Percentiles rank a stretch among this genome's conserved stretches.
phyloP scores from a whole-genome alignment of 495 filamentous ascomycete genomes.

The Neurospora tetraspora region DNA sequence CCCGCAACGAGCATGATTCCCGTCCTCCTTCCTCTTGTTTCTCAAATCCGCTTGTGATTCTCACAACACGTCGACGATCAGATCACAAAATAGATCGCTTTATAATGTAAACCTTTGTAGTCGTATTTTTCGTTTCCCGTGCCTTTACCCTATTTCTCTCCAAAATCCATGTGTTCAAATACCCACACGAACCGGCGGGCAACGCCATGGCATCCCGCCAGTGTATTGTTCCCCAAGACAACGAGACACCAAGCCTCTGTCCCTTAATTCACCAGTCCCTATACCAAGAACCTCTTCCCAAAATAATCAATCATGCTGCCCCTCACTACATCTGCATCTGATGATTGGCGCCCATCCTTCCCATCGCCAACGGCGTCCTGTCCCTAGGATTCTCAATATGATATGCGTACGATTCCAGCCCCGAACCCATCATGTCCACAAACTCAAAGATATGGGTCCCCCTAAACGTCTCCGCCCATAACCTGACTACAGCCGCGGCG shows the following conservation, averaged over 20 bases:
- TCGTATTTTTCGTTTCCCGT: neutral
- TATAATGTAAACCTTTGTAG: neutral
- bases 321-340: neutral
- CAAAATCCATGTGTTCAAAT: neutral
- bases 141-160: neutral
- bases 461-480: conserved; percentile 62
- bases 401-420: conserved; percentile 55
- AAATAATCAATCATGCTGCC: neutral
- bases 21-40: neutral
- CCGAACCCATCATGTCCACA: conserved; percentile 51
- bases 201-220: neutral
- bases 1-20: neutral
- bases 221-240: neutral
- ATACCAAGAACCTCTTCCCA: neutral
- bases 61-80: neutral
- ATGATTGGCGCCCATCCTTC: neutral
- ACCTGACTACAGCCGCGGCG: conserved; percentile 49
- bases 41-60: neutral
- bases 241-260: neutral
- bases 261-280: neutral
- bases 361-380: conserved; percentile 31
- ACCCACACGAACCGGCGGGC: neutral
- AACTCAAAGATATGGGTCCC: conserved; percentile 60
- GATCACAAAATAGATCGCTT: neutral
- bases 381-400: conserved; percentile 47